phyloP scores from a whole-genome alignment of 345 rosid species.

The Erucastrum elatum region DNA sequence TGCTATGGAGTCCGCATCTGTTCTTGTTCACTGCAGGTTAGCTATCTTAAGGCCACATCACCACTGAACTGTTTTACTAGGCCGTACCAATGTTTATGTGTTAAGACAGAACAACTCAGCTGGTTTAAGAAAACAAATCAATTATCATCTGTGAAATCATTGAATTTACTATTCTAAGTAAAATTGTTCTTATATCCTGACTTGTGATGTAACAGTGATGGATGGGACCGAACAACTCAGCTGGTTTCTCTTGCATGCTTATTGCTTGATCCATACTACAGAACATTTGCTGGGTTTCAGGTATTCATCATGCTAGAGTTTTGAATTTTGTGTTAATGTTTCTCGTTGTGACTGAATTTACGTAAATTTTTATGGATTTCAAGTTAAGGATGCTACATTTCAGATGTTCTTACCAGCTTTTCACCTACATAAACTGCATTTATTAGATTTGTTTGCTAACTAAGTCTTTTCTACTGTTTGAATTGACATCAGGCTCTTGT shows the following conservation, averaged over 20 bases:
- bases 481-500: constrained; percentile 67
- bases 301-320: constrained; percentile 42
- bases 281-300: constrained; percentile 96
- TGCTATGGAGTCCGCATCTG: constrained; percentile 88
- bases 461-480: constrained; percentile 8
- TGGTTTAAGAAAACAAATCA: constrained; percentile 10
- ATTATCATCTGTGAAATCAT: constrained; percentile 6
- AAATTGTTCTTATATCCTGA: constrained; percentile 2
- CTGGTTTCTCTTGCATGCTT: constrained; percentile 88
- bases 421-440: constrained; percentile 7
- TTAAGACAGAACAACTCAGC: constrained; percentile 8
- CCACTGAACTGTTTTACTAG: constrained; percentile 3
- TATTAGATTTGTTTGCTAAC: constrained; percentile 20
- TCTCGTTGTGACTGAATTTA: constrained; percentile 21
- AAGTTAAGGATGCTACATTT: constrained; percentile 20
- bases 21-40: constrained; percentile 98
- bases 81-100: constrained; percentile 10
- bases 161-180: constrained; percentile 11
- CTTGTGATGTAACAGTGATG: constrained; percentile 62
- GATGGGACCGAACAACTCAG: constrained; percentile 99
- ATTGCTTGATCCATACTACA: constrained; percentile 93
- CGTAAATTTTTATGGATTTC: constrained; percentile 8
- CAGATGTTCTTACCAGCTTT: constrained; percentile 12
- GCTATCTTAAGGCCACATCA: constrained; percentile 26
- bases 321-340: constrained; percentile 15